A percentile compares a stretch with the other conserved stretches of the same genome.
Evolutionary conservation across 306 rosid species (phyloP).

Genomic region (Cucurbita moschata): DNA sequence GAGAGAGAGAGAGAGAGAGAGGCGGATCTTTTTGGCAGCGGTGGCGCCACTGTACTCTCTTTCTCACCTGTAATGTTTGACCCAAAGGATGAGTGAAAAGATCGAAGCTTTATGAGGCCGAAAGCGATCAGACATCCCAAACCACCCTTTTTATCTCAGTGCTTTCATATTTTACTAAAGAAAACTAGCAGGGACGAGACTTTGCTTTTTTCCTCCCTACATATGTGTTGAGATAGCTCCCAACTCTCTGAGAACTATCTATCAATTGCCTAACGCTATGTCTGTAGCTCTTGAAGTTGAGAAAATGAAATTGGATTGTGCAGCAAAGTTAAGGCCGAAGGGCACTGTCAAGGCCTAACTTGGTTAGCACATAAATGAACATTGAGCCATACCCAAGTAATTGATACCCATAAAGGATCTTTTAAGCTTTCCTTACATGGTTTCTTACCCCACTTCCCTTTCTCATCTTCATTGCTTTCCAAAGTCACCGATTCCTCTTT

Average conservation of each 20-base stretch:
- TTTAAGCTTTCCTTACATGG: constrained; percentile 21
- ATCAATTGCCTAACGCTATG: background rate
- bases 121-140: too few relatives aligned
- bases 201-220: background rate
- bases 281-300: background rate
- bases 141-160: too few relatives aligned
- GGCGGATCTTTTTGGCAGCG: background rate
- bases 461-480: background rate
- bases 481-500: background rate
- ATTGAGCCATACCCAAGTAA: constrained; percentile 18
- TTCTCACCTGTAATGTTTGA: background rate
- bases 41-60: background rate
- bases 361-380: constrained; percentile 32
- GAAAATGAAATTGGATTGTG: background rate
- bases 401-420: constrained; percentile 23
- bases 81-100: background rate
- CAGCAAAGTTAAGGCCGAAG: background rate
- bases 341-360: constrained; percentile 37
- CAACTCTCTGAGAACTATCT: background rate
- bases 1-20: background rate
- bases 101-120: background rate
- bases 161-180: too few relatives aligned
- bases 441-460: background rate
- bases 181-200: background rate
- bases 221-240: background rate